Conservation (phyloP, 2,329 filamentous ascomycete genomes). For the Lomentospora prolificans region DNA sequence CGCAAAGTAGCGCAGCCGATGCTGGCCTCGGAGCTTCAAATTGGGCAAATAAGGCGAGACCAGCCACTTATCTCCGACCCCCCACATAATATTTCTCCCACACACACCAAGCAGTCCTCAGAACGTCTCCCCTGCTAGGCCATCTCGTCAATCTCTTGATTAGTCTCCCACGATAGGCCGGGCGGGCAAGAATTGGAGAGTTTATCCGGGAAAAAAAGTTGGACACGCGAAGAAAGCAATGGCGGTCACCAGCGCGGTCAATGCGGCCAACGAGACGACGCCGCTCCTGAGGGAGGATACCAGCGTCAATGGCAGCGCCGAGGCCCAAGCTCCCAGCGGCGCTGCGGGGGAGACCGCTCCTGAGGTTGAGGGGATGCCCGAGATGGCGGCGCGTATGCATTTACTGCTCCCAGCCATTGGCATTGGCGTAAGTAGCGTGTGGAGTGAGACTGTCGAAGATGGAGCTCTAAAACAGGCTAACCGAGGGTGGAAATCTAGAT, state of each 20-base stretch:
- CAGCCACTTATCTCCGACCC: no score
- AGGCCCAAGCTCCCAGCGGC: neutral
- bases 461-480: no score
- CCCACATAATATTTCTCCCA: no score
- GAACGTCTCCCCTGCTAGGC: no score
- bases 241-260: neutral
- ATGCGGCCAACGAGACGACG: conserved; percentile 12
- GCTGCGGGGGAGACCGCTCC: conserved; percentile 7
- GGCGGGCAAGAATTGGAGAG: no score
- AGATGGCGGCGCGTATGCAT: conserved; percentile 25
- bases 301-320: neutral
- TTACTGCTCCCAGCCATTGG: conserved; percentile 26
- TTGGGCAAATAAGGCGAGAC: no score
- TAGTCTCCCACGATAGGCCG: no score
- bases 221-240: neutral
- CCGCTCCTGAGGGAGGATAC: conserved; percentile 15
- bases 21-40: no score
- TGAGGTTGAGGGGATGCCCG: conserved; percentile 15
- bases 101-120: no score
- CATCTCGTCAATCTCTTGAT: no score
- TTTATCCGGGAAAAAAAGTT: neutral
- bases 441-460: no score
- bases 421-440: conserved; percentile 26
- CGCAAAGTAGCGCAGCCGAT: no score
- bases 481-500: conserved; percentile 35